Evolutionary conservation across 192 early-diverging fungal species (phyloP).

Genomic region (Rhizophagus clarus): DNA sequence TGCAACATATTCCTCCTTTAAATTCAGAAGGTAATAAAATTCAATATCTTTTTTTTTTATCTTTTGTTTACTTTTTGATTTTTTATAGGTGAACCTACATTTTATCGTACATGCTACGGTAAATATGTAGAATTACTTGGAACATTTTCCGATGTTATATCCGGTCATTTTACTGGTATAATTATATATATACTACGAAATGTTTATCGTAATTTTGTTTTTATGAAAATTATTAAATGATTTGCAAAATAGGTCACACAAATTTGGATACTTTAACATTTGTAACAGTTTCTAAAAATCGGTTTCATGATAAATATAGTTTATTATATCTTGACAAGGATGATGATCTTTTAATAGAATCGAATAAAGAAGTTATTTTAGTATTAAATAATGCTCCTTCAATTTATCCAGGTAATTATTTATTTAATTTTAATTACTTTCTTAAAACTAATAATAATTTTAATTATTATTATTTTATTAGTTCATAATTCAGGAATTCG

Average conservation of each 20-base stretch:
- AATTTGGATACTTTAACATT: conserved; percentile 31
- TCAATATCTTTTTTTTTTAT: conserved; percentile 27
- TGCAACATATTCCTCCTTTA: conserved; percentile 43
- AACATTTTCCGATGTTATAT: conserved; percentile 37
- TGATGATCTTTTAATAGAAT: conserved; percentile 13
- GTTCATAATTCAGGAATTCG: conserved; percentile 36
- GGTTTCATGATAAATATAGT: conserved; percentile 26
- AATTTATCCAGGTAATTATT: conserved; percentile 36
- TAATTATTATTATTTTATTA: background rate
- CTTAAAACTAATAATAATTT: background rate
- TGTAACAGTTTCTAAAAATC: conserved; percentile 14
- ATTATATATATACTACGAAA: background rate
- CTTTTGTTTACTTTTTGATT: conserved; percentile 33
- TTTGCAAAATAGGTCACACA: background rate
- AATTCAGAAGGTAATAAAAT: conserved; percentile 25
- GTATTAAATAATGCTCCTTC: conserved; percentile 39
- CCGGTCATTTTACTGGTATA: conserved; percentile 48
- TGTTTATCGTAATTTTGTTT: background rate
- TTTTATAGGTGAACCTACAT: conserved; percentile 35
- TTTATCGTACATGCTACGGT: conserved; percentile 32
- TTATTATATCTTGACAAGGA: conserved; percentile 15
- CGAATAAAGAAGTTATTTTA: conserved; percentile 14
- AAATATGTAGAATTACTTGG: conserved; percentile 40
- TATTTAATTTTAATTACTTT: background rate
- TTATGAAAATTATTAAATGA: background rate